Conservation (phyloP, 2,329 filamentous ascomycete species). For the Herpotrichia juniperi region DNA sequence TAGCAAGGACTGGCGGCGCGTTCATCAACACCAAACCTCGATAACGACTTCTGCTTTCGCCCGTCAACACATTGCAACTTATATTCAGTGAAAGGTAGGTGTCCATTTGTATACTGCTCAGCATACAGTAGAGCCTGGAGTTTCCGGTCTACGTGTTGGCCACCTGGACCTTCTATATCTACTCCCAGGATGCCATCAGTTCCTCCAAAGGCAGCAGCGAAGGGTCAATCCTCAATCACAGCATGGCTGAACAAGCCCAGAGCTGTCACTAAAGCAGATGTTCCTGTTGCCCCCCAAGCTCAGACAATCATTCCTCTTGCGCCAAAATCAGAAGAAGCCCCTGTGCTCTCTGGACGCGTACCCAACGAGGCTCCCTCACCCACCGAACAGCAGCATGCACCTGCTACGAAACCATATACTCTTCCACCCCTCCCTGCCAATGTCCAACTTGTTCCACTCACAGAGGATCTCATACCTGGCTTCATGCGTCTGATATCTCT, state of each 20-base stretch:
- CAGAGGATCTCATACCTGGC: conserved; percentile 59
- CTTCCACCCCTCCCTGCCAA: conserved; percentile 52
- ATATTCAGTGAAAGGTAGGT: background rate
- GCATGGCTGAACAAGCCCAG: conserved; percentile 56
- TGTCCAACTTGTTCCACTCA: conserved; percentile 60
- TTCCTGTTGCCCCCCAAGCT: conserved; percentile 1
- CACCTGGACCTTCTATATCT: too few species aligned
- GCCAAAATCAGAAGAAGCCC: conserved; percentile 15
- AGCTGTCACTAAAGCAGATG: conserved; percentile 31
- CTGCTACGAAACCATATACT: conserved; percentile 26
- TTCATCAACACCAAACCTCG: conserved; percentile 11
- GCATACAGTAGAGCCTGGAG: background rate
- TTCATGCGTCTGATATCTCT: conserved; percentile 64
- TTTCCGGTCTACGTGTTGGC: background rate
- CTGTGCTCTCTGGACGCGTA: conserved; percentile 13
- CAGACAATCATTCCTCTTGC: conserved; percentile 10
- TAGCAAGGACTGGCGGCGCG: conserved; percentile 19
- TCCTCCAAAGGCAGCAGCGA: conserved; percentile 15
- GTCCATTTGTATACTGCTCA: background rate
- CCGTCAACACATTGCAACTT: background rate
- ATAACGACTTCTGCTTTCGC: background rate
- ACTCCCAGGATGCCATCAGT: background rate
- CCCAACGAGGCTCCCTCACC: conserved; percentile 11
- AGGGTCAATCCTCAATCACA: conserved; percentile 54
- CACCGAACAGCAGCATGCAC: conserved; percentile 11